Evolutionary conservation across 768 basidiomycete species (phyloP).

Genomic region (Lactifluus hygrophoroides): DNA sequence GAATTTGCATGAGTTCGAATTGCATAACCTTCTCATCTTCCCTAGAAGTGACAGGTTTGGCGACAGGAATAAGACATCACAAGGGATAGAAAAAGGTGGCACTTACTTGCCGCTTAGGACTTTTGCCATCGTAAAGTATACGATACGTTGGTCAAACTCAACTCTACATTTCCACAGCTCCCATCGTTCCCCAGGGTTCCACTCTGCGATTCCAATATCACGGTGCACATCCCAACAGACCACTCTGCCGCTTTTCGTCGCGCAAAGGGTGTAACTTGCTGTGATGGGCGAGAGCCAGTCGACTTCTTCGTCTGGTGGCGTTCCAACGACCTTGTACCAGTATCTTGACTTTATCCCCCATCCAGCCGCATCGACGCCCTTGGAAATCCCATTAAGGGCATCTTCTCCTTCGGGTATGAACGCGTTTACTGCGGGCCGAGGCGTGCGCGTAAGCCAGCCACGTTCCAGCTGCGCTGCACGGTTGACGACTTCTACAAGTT

Average conservation of each 20-base stretch:
- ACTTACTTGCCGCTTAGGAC: conserved; percentile 15
- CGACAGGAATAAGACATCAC: neutral
- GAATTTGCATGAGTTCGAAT: conserved; percentile 61
- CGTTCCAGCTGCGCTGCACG: conserved; percentile 52
- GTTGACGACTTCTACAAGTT: conserved; percentile 54
- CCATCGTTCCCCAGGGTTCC: conserved; percentile 56
- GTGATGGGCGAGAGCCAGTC: conserved; percentile 76
- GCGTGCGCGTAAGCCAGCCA: conserved; percentile 53
- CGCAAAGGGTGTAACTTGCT: conserved; percentile 66
- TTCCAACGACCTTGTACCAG: conserved; percentile 65
- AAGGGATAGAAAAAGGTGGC: neutral
- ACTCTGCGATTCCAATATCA: conserved; percentile 54
- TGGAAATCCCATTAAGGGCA: neutral
- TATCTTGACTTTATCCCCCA: conserved; percentile 27
- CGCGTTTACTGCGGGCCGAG: conserved; percentile 37
- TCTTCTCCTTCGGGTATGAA: conserved; percentile 17
- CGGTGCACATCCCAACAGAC: conserved; percentile 69
- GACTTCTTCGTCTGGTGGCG: conserved; percentile 59
- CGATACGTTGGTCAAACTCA: conserved; percentile 61
- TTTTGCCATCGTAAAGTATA: conserved; percentile 65
- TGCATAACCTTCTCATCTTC: conserved; percentile 55
- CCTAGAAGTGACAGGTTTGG: conserved; percentile 12
- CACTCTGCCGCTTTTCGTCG: conserved; percentile 67
- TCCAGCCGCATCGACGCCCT: conserved; percentile 1
- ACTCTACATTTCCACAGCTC: conserved; percentile 74